Percentiles rank a stretch among this genome's conserved stretches.
Evolutionary conservation across 306 rosid species (phyloP).

Genomic region (Vicia villosa): DNA sequence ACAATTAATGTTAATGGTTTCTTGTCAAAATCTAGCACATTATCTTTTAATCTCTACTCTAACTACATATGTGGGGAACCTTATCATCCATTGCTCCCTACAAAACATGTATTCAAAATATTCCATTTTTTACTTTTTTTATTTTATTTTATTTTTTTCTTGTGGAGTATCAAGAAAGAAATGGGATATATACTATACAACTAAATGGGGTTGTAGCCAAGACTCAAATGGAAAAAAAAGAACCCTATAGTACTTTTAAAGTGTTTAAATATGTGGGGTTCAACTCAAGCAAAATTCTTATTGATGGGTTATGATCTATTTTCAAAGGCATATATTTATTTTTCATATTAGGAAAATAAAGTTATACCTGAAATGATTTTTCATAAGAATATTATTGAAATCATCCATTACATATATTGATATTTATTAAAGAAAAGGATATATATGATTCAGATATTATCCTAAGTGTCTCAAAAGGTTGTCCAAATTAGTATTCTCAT

Average conservation of each 20-base stretch:
- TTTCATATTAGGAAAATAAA: slow-evolving; percentile 43
- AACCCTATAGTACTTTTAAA: slow-evolving; percentile 45
- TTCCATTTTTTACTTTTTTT: slow-evolving; percentile 57
- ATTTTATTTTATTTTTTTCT: slow-evolving; percentile 39
- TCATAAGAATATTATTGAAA: slow-evolving; percentile 51
- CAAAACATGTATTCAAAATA: slow-evolving; percentile 70
- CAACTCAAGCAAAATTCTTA: slow-evolving; percentile 44
- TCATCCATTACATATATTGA: slow-evolving; percentile 44
- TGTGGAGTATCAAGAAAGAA: slow-evolving; percentile 45
- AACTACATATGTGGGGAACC: slow-evolving; percentile 68
- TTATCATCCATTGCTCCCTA: slow-evolving; percentile 57
- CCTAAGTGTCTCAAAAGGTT: slow-evolving; percentile 45
- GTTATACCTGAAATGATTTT: slow-evolving; percentile 43
- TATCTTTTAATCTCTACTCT: slow-evolving; percentile 65
- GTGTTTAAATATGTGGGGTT: slow-evolving; percentile 52
- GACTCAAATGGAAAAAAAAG: slow-evolving; percentile 53
- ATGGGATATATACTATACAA: slow-evolving; percentile 46
- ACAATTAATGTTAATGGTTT: slow-evolving; percentile 72
- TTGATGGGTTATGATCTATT: slow-evolving; percentile 51
- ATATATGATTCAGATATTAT: slow-evolving; percentile 62
- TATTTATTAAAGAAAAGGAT: slow-evolving; percentile 41
- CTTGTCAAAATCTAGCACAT: slow-evolving; percentile 87
- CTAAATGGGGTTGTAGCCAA: slow-evolving; percentile 47
- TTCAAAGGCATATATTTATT: slow-evolving; percentile 43
- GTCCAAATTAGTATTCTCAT: slow-evolving; percentile 39